Conservation (phyloP, 2,329 filamentous ascomycete genomes). For the Didymella glomerata region DNA sequence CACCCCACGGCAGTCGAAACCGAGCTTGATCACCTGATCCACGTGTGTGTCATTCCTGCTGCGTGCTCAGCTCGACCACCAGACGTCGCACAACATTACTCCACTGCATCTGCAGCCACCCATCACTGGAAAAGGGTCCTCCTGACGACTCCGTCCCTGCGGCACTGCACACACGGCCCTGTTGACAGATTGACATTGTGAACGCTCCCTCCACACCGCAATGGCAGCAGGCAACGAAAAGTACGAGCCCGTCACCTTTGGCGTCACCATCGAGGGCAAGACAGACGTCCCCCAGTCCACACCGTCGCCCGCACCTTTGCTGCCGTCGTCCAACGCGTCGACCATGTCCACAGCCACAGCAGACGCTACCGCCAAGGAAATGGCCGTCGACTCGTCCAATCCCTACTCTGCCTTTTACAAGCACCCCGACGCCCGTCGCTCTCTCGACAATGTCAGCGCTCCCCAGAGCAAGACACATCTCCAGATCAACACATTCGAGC, state of each 20-base stretch:
- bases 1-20: constrained; percentile 13
- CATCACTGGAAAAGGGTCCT: constrained; percentile 25
- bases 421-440: constrained; percentile 55
- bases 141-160: constrained; percentile 18
- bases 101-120: constrained; percentile 27
- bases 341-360: constrained; percentile 45
- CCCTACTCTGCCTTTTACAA: constrained; percentile 60
- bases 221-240: constrained; percentile 43
- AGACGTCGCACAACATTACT: constrained; percentile 27
- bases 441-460: constrained; percentile 46
- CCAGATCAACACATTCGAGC: constrained; percentile 46
- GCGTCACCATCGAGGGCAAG: constrained; percentile 52
- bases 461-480: constrained; percentile 45
- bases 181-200: background rate
- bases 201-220: constrained; percentile 29
- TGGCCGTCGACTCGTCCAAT: constrained; percentile 47
- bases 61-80: constrained; percentile 18
- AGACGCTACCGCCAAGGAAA: constrained; percentile 43
- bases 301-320: constrained; percentile 22
- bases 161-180: constrained; percentile 24
- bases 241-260: constrained; percentile 53
- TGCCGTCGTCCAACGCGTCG: constrained; percentile 46
- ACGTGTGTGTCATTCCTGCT: constrained; percentile 30
- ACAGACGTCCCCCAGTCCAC: constrained; percentile 22
- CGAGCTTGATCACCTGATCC: constrained; percentile 17